Percentiles rank a stretch among this genome's conserved stretches.
Evolutionary conservation across 176 grass and related monocot species (phyloP).

Genomic region (Chloris gayana): DNA sequence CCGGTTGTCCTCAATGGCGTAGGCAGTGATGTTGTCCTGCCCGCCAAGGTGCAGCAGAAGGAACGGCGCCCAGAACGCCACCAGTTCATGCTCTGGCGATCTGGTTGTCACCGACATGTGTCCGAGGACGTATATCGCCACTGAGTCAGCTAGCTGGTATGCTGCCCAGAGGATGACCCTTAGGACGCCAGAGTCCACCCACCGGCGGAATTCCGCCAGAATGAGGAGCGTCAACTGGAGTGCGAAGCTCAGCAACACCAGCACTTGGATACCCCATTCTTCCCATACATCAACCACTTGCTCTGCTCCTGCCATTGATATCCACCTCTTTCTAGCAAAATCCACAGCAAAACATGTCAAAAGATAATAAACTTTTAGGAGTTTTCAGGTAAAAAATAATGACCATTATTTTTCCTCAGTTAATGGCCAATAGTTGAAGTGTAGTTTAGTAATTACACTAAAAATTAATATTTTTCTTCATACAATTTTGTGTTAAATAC

Average conservation of each 20-base stretch:
- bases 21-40: slow-evolving; percentile 28
- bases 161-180: not conserved
- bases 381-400: no score
- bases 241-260: slow-evolving; percentile 10
- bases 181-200: not conserved
- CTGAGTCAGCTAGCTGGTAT: slow-evolving; percentile 17
- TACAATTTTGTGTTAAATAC: no score
- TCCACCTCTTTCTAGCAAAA: no score
- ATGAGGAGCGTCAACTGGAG: slow-evolving; percentile 1
- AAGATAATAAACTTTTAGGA: no score
- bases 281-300: not conserved
- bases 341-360: no score
- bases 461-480: no score
- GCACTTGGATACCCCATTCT: slow-evolving; percentile 24
- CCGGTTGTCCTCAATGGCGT: not conserved
- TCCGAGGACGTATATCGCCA: not conserved
- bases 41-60: slow-evolving; percentile 11
- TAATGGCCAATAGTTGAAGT: no score
- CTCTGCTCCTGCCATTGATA: not conserved
- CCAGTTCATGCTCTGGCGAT: not conserved
- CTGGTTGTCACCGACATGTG: not conserved
- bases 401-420: no score
- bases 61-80: not conserved
- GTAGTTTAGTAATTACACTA: no score
- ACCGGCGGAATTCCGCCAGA: slow-evolving; percentile 14